Conservation (phyloP, 2,329 filamentous ascomycete genomes). For the Penicillium sp. region DNA sequence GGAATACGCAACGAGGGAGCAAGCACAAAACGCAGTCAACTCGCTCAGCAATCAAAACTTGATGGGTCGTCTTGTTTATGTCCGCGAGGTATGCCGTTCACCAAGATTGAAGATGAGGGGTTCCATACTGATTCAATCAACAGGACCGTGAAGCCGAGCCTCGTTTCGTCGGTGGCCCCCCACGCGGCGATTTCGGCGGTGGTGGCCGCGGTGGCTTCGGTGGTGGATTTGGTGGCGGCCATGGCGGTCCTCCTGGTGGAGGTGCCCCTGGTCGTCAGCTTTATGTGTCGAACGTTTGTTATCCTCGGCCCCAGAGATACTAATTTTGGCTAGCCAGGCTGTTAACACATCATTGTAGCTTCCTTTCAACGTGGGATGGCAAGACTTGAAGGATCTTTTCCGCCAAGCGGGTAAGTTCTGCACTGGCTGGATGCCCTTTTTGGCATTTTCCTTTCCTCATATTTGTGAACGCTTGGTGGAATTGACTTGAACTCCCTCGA, state of each 20-base stretch:
- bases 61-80: slow-evolving; percentile 97
- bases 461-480: slow-evolving; percentile 14
- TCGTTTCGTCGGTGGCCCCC: slow-evolving; percentile 79
- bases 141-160: slow-evolving; percentile 98
- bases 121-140: not conserved
- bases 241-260: slow-evolving; percentile 34
- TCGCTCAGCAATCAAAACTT: slow-evolving; percentile 99
- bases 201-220: slow-evolving; percentile 54
- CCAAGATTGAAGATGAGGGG: not conserved
- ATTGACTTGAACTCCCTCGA: slow-evolving; percentile 31
- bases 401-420: slow-evolving; percentile 83
- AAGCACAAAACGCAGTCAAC: slow-evolving; percentile 95
- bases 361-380: slow-evolving; percentile 96
- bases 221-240: slow-evolving; percentile 38
- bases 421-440: slow-evolving; percentile 7
- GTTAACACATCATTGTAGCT: slow-evolving; percentile 60
- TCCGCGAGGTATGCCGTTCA: slow-evolving; percentile 72
- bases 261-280: slow-evolving; percentile 73
- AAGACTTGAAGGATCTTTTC: slow-evolving; percentile 98
- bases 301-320: slow-evolving; percentile 28
- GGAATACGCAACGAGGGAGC: slow-evolving; percentile 99
- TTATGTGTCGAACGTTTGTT: slow-evolving; percentile 96
- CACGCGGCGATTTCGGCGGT: slow-evolving; percentile 62
- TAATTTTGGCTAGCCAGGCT: slow-evolving; percentile 14
- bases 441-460: slow-evolving; percentile 11